Evolutionary conservation across 352 stramenopile genomes (phyloP).

Genomic region (Pythium vanterpoolii): DNA sequence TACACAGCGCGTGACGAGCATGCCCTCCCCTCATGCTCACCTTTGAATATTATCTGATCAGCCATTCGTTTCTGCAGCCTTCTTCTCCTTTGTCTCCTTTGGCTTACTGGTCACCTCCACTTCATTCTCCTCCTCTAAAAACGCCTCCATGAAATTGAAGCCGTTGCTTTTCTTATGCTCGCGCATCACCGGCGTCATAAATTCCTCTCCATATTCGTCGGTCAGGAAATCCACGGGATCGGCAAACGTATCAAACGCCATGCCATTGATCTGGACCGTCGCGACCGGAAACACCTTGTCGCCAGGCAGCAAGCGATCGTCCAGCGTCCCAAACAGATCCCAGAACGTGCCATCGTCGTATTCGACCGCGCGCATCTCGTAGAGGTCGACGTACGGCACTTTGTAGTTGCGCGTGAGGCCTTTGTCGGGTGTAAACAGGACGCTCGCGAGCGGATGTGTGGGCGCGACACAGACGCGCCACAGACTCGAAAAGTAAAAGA

Average conservation of each 20-base stretch:
- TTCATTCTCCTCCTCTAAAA: slow-evolving; percentile 13
- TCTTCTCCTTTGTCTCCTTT: no score
- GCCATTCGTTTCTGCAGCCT: no score
- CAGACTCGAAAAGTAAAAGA: slow-evolving; percentile 34
- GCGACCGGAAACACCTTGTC: slow-evolving; percentile 30
- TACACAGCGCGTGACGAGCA: no score
- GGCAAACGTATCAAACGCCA: slow-evolving; percentile 35
- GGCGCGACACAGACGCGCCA: slow-evolving; percentile 46
- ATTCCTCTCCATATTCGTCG: slow-evolving; percentile 39
- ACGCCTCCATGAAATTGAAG: slow-evolving; percentile 13
- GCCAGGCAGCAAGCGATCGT: slow-evolving; percentile 21
- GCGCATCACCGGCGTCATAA: slow-evolving; percentile 23
- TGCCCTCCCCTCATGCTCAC: no score
- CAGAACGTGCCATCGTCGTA: background rate
- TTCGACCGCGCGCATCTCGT: slow-evolving; percentile 27
- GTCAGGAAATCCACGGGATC: slow-evolving; percentile 43
- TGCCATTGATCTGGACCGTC: slow-evolving; percentile 31
- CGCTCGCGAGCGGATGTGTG: slow-evolving; percentile 34
- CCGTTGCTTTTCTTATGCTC: slow-evolving; percentile 9
- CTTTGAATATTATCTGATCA: no score
- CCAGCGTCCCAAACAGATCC: slow-evolving; percentile 10
- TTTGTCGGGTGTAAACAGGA: slow-evolving; percentile 30
- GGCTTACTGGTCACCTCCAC: no score
- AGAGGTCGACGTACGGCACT: slow-evolving; percentile 42
- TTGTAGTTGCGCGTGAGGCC: slow-evolving; percentile 27